Percentiles rank a stretch among this genome's conserved stretches.
Conservation (phyloP, 805 yeast species). For the Candida cerambycidarum region DNA sequence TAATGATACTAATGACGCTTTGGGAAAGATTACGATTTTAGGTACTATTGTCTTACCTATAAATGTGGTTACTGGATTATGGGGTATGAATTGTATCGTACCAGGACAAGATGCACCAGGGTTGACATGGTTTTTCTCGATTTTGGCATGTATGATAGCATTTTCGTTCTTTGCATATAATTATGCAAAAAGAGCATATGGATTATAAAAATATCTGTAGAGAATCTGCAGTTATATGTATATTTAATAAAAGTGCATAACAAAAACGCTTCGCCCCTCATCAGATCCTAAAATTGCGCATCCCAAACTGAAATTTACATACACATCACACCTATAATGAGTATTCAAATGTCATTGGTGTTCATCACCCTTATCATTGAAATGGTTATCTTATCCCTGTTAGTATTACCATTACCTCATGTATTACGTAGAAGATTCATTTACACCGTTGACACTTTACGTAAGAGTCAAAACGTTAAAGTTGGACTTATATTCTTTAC, state of each 20-base stretch:
- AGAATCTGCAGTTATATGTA: conserved; percentile 2
- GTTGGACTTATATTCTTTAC: conserved; percentile 45
- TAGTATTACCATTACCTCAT: conserved; percentile 58
- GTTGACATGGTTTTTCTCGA: conserved; percentile 42
- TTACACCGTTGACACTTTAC: conserved; percentile 32
- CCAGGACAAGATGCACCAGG: conserved; percentile 74
- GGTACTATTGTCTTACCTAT: conserved; percentile 96
- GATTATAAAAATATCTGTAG: conserved; percentile 22
- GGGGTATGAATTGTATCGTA: conserved; percentile 98
- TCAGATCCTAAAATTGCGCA: too few species aligned
- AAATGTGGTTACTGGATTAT: conserved; percentile 92
- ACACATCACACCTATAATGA: conserved; percentile 26
- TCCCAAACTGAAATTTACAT: background rate
- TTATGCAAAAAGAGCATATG: conserved; percentile 41
- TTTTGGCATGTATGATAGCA: conserved; percentile 32
- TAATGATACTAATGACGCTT: conserved; percentile 94
- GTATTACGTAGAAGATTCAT: conserved; percentile 45
- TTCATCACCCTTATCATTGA: conserved; percentile 52
- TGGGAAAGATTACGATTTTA: conserved; percentile 87
- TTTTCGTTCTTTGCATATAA: conserved; percentile 40
- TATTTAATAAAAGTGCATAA: background rate
- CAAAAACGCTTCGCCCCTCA: too few species aligned
- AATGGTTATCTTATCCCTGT: conserved; percentile 47
- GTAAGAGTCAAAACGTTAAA: conserved; percentile 39
- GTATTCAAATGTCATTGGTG: conserved; percentile 45